Conservation (phyloP, 305 asterid species). For the Rubia peregrina region DNA sequence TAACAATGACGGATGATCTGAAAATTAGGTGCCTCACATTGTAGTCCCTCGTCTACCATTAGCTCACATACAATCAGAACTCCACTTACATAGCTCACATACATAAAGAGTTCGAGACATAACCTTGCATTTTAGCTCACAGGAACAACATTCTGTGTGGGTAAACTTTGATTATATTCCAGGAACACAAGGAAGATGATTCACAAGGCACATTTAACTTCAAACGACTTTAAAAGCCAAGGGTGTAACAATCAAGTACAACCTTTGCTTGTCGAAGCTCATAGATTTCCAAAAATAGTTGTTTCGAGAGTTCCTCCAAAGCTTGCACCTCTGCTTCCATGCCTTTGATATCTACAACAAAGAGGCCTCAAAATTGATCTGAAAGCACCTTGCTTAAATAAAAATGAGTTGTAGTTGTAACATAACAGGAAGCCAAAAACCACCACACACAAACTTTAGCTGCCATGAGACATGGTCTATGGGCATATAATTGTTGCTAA, state of each 20-base stretch:
- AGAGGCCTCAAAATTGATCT: constrained; percentile 17
- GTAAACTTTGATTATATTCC: neutral
- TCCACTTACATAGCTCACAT: neutral
- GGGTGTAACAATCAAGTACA: constrained; percentile 11
- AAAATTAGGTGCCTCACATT: neutral
- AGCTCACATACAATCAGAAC: too few species aligned
- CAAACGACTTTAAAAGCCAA: constrained; percentile 3
- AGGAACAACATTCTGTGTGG: neutral
- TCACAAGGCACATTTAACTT: neutral
- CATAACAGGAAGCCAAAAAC: neutral
- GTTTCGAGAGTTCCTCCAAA: constrained; percentile 91
- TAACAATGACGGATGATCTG: neutral
- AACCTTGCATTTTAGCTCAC: neutral
- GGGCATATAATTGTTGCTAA: neutral
- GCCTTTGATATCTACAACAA: constrained; percentile 61
- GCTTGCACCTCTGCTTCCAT: constrained; percentile 92
- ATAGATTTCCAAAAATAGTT: constrained; percentile 81
- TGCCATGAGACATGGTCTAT: neutral
- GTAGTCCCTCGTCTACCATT: neutral
- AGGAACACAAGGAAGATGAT: neutral
- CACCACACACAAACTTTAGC: neutral
- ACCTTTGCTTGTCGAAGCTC: constrained; percentile 99
- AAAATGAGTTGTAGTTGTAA: constrained; percentile 2
- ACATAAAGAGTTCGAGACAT: neutral
- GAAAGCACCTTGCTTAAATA: constrained; percentile 8